A percentile compares a stretch with the other conserved stretches of the same genome.
phyloP scores from a whole-genome alignment of 1,284 basidiomycete genomes.

The Gomphus sp. region DNA sequence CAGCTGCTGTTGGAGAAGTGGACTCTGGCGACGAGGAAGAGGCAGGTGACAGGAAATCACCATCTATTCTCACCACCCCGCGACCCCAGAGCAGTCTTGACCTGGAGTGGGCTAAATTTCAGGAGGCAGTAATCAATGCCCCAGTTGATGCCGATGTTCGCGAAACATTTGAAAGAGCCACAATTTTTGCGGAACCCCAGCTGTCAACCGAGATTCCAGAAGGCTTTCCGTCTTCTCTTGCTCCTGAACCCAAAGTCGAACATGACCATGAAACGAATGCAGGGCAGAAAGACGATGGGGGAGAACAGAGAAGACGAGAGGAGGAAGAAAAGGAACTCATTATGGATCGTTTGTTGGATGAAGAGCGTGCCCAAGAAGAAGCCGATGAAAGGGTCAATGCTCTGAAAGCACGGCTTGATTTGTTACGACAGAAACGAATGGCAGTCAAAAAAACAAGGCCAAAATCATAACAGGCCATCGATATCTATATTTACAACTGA shows the following conservation, averaged over 20 bases:
- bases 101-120: slow-evolving; percentile 42
- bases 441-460: slow-evolving; percentile 25
- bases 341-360: slow-evolving; percentile 71
- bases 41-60: slow-evolving; percentile 26
- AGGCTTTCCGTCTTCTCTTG: slow-evolving; percentile 40
- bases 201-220: slow-evolving; percentile 35
- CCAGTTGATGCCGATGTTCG: slow-evolving; percentile 21
- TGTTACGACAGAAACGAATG: slow-evolving; percentile 47
- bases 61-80: neutral
- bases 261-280: slow-evolving; percentile 18
- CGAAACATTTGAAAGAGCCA: slow-evolving; percentile 58
- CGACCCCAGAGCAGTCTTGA: slow-evolving; percentile 26
- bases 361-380: slow-evolving; percentile 76
- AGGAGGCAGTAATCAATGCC: slow-evolving; percentile 42
- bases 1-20: slow-evolving; percentile 26
- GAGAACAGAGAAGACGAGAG: slow-evolving; percentile 37
- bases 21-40: slow-evolving; percentile 40
- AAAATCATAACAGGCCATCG: slow-evolving; percentile 8
- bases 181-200: slow-evolving; percentile 59
- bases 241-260: slow-evolving; percentile 18
- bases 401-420: slow-evolving; percentile 57
- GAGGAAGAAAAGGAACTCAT: slow-evolving; percentile 71
- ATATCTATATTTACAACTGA: neutral
- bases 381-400: slow-evolving; percentile 62
- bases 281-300: slow-evolving; percentile 30